phyloP scores from a whole-genome alignment of 1,284 basidiomycete genomes.

The Cutaneotrichosporon dermatis region DNA sequence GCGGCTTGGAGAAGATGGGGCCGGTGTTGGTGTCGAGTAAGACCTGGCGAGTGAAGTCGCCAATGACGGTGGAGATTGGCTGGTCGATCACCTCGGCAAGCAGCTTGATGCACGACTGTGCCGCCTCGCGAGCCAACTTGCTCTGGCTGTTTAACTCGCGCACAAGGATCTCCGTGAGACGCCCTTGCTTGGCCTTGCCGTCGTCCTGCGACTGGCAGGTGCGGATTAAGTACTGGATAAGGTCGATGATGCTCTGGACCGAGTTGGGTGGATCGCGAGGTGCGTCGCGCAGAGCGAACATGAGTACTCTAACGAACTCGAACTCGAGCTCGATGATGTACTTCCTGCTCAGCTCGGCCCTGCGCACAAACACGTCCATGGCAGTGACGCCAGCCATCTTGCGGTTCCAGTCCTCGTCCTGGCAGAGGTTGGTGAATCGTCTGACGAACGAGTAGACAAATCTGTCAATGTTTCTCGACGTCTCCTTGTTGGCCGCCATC shows the following conservation, averaged over 20 bases:
- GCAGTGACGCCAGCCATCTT: slow-evolving; percentile 84
- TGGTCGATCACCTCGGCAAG: slow-evolving; percentile 71
- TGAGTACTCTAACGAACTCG: slow-evolving; percentile 83
- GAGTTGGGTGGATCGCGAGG: slow-evolving; percentile 83
- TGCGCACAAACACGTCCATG: slow-evolving; percentile 69
- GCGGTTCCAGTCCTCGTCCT: slow-evolving; percentile 80
- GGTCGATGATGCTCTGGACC: slow-evolving; percentile 72
- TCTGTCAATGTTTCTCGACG: slow-evolving; percentile 48
- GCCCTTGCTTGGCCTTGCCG: slow-evolving; percentile 46
- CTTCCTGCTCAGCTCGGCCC: slow-evolving; percentile 65
- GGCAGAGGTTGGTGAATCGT: slow-evolving; percentile 75
- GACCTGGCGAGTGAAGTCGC: slow-evolving; percentile 75
- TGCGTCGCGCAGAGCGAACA: slow-evolving; percentile 94
- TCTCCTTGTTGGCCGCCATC: slow-evolving; percentile 54
- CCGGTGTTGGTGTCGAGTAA: slow-evolving; percentile 59
- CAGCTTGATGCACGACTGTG: slow-evolving; percentile 75
- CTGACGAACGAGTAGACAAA: slow-evolving; percentile 73
- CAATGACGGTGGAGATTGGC: slow-evolving; percentile 70
- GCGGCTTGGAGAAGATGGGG: slow-evolving; percentile 90
- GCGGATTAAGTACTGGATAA: slow-evolving; percentile 70
- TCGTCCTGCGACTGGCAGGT: slow-evolving; percentile 58
- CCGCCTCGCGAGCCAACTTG: slow-evolving; percentile 75
- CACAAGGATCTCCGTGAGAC: slow-evolving; percentile 78
- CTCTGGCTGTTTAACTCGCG: slow-evolving; percentile 86
- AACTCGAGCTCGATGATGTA: slow-evolving; percentile 87